A percentile compares a stretch with the other conserved stretches of the same genome.
Evolutionary conservation across 2,329 filamentous ascomycete genomes (phyloP).

Genomic region (Drechslerella dactyloides): DNA sequence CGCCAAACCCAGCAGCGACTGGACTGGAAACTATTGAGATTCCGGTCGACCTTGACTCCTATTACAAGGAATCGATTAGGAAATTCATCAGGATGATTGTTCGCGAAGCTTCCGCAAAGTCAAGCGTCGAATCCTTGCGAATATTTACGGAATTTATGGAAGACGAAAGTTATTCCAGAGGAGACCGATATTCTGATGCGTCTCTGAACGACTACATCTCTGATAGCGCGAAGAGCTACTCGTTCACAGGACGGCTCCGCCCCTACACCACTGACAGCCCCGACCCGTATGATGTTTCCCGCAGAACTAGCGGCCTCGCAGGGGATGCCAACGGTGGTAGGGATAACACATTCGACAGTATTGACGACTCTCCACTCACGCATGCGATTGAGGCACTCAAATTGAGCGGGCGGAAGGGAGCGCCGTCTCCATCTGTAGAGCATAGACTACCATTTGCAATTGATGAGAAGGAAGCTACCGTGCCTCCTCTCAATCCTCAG

Average conservation of each 20-base stretch:
- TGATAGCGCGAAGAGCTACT: constrained; percentile 37
- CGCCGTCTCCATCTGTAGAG: constrained; percentile 34
- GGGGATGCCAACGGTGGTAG: constrained; percentile 23
- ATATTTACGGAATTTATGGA: constrained; percentile 55
- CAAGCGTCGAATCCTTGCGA: constrained; percentile 53
- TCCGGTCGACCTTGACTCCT: constrained; percentile 51
- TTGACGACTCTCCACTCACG: constrained; percentile 40
- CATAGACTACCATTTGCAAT: constrained; percentile 45
- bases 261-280: constrained; percentile 43
- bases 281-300: constrained; percentile 35
- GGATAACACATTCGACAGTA: constrained; percentile 45
- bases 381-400: constrained; percentile 43
- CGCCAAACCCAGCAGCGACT: neutral
- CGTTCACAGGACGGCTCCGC: constrained; percentile 29
- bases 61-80: constrained; percentile 53
- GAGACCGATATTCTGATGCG: constrained; percentile 53
- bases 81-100: constrained; percentile 54
- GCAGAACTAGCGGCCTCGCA: constrained; percentile 10
- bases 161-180: constrained; percentile 54
- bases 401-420: constrained; percentile 36
- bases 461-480: constrained; percentile 31
- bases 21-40: constrained; percentile 38
- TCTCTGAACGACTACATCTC: constrained; percentile 44
- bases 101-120: constrained; percentile 53
- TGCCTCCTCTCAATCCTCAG: constrained; percentile 26